Evolutionary conservation across 2,329 filamentous ascomycete species (phyloP), one percentile per base, ranked within the genome.

Genomic region (Nemania abortiva): DNA sequence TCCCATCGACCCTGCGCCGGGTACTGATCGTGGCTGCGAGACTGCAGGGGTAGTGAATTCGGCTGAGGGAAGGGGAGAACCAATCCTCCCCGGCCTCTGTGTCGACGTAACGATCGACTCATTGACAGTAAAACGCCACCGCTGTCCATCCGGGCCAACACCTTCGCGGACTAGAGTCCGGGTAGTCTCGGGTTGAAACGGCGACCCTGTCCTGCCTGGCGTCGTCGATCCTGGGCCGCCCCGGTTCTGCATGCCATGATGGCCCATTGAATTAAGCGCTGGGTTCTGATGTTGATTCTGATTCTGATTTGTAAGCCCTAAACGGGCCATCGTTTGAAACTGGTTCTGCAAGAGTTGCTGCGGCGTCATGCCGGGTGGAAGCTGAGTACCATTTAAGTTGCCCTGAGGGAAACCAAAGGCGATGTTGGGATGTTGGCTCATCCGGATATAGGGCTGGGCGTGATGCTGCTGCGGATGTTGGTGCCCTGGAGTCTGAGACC

Each of bases 51-150:
- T 62, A 56, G 72, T 71, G 31, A 59, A 42, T 57, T 74, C 69
- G 27, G 72, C 54, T 60, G 70, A 60, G 50, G 74, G 62, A 52
- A 75, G 73, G 27, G 75, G 75, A n/a, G 73, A 76, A 39, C 68
- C 69, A 10, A 73, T 71, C 68, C 75, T 68, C 70, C 68, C 39
- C 29, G 75, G 55, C 53, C 59, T 63, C 69, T 66, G 65, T 59
- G 42, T 24, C 47, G 72, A 66, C 65, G 61, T 72, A 37, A 65
- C 45, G 10, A 78, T 68, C 2, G 81, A 81, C 69, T 86, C 84
- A 73, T 86, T 87, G 62, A 85, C 80, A 2, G 84, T 86, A 62
- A 88, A 80, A 50, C 84, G 84, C 82, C 84, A 86, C 65, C 84
- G 81, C 66, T 86, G 81, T 18, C 86, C 86, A 71, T 87, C 85